These are phyloP conservation scores for Claviceps capensis DNA, from an alignment of 2,329 filamentous ascomycete genomes.

Conservation along the genomic window DNA sequence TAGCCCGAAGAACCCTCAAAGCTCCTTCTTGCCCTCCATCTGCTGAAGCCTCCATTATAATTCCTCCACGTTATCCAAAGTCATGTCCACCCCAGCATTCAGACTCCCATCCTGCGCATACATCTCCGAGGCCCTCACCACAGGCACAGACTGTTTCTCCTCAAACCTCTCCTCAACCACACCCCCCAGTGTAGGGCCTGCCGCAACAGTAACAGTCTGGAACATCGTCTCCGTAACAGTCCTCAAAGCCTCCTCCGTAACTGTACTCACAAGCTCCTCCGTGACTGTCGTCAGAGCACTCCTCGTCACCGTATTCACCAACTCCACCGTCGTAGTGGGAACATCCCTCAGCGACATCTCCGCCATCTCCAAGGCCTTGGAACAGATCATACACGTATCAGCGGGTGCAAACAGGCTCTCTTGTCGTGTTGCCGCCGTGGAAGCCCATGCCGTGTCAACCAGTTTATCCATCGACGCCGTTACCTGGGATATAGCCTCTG, in stretches of 20 bases:
- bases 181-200: conserved; percentile 7
- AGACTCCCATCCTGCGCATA: not conserved
- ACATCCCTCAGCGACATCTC: not conserved
- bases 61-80: too few species aligned
- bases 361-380: conserved; percentile 4
- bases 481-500: not conserved
- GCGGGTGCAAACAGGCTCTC: conserved; percentile 3
- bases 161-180: conserved; percentile 3
- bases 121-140: too few species aligned
- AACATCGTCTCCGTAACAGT: conserved; percentile 20
- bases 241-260: conserved; percentile 10
- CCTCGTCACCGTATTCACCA: conserved; percentile 10
- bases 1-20: too few species aligned
- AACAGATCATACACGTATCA: conserved; percentile 13
- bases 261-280: conserved; percentile 9
- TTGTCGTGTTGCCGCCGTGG: conserved; percentile 4
- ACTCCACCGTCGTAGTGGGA: conserved; percentile 3
- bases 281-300: conserved; percentile 14
- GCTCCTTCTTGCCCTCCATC: too few species aligned
- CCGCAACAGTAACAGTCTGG: conserved; percentile 6
- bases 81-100: too few species aligned
- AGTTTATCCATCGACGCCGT: not conserved
- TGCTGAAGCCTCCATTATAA: too few species aligned
- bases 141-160: not conserved
- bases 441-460: conserved; percentile 16